Conservation (phyloP, 148 eudicot genomes). For the Arbutus unedo region DNA sequence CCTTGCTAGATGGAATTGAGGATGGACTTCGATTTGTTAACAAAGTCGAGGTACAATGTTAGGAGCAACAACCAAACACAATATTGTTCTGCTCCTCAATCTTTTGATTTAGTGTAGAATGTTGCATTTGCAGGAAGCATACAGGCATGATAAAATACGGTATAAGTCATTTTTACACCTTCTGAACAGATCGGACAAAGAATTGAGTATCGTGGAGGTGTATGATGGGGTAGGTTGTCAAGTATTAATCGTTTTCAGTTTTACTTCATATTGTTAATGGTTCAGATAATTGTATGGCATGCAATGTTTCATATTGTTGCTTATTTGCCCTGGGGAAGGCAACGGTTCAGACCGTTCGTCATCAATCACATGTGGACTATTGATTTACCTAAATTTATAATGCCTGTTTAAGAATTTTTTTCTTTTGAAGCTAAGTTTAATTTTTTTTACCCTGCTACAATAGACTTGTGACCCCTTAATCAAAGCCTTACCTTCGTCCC, state of each 20-base stretch:
- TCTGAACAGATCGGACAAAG: background rate
- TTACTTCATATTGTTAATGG: background rate
- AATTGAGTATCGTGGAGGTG: background rate
- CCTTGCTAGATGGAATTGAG: background rate
- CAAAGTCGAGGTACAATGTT: conserved; percentile 13
- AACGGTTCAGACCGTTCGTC: too few species aligned
- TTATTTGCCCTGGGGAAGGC: too few species aligned
- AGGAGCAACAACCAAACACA: background rate
- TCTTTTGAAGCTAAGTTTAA: too few species aligned
- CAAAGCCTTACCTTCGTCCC: too few species aligned
- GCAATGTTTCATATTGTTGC: too few species aligned
- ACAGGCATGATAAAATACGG: background rate
- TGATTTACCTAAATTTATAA: too few species aligned
- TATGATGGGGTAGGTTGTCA: background rate
- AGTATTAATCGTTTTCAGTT: background rate
- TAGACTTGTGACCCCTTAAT: too few species aligned
- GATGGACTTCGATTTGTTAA: background rate
- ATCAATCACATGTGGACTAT: too few species aligned
- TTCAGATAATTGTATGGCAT: too few species aligned
- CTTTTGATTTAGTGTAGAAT: background rate
- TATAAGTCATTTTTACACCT: background rate
- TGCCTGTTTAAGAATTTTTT: too few species aligned
- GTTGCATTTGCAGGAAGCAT: conserved; percentile 9
- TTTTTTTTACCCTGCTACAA: too few species aligned
- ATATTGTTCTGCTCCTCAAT: background rate